Base-by-base conservation (phyloP, 2,329 filamentous ascomycete species). In the Spiromastix sp. region DNA sequence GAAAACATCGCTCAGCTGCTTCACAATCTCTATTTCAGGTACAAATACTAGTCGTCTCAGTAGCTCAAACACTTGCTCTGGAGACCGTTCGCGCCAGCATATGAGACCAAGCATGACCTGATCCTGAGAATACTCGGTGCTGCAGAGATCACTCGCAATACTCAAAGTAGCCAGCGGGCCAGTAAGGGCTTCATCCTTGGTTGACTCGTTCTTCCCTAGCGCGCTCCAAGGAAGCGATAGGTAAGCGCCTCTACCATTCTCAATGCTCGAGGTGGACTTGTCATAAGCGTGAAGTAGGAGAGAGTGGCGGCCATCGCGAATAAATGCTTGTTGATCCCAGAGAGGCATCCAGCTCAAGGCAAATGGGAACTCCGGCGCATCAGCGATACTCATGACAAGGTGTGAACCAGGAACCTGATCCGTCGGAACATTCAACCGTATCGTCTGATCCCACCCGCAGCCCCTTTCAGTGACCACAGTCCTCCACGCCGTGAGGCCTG, bases 11-110 rank as follows among this genome's bases (percentile, higher is more conserved):
- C 75, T 81, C 5, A 96, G 66, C 27, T 96, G 72, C 64, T 96
- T 98, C 42, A 98, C 91, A 21, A 98, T 84, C 60, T 98, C 93
- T 37, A 96, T 94, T 55, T 98, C 91, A 0, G 91, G 84, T 1
- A 98, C 87, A 46, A 96, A 96, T 13, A 87, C 79, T 32, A 96
- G 74, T 46, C 87, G 79, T 53, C 82, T 81, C 27, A 98, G 64
- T 1, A 93, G 66, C 16, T 77, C 70, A 1, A 83, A 69, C 2
- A 96, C 68, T 22, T 87, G 77, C 18, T 79, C 77, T 30, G 78
- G 72, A 0, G 79, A 69, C 26, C 79, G 71, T 9, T 89, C 81
- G 51, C 77, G 85, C 91, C 91, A 96, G 48, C 80, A 84, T 21
- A 96, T 62, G 17, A 98, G 67, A 11, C 85, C 82, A 12, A 95